phyloP scores from a whole-genome alignment of 345 rosid species.

The Pelargonium nanum region DNA sequence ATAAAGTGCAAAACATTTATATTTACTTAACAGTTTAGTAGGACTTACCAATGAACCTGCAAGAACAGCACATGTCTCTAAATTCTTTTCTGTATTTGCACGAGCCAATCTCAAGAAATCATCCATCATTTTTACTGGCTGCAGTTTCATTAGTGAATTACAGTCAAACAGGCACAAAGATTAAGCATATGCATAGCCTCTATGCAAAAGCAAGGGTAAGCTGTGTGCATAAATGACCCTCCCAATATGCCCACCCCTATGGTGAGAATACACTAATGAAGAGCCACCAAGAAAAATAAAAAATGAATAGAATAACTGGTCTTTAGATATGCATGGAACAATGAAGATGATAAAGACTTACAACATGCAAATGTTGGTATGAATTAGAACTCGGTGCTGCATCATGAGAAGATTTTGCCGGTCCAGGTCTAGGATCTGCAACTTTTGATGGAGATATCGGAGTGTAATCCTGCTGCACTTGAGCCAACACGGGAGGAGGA shows the following conservation, averaged over 20 bases:
- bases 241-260: background rate
- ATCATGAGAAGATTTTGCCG: slow-evolving; percentile 54
- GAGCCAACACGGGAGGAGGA: slow-evolving; percentile 95
- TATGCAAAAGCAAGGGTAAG: background rate
- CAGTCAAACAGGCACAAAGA: background rate
- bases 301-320: background rate
- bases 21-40: slow-evolving; percentile 1
- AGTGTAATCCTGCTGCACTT: slow-evolving; percentile 50
- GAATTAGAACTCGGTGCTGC: slow-evolving; percentile 38
- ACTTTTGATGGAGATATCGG: slow-evolving; percentile 82
- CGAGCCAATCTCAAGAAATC: slow-evolving; percentile 77
- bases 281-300: background rate
- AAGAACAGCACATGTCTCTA: slow-evolving; percentile 92
- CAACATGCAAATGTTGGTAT: slow-evolving; percentile 79
- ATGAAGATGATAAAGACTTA: slow-evolving; percentile 24
- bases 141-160: slow-evolving; percentile 11
- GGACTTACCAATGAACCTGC: slow-evolving; percentile 82
- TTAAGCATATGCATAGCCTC: background rate
- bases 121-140: slow-evolving; percentile 85
- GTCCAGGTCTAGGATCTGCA: slow-evolving; percentile 99
- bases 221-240: background rate
- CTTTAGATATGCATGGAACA: background rate
- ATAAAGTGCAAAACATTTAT: background rate
- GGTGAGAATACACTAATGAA: background rate
- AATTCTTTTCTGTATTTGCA: slow-evolving; percentile 69